Base-by-base conservation (phyloP, 192 early-diverging fungal genomes). In the Obelidium mucronatum region DNA sequence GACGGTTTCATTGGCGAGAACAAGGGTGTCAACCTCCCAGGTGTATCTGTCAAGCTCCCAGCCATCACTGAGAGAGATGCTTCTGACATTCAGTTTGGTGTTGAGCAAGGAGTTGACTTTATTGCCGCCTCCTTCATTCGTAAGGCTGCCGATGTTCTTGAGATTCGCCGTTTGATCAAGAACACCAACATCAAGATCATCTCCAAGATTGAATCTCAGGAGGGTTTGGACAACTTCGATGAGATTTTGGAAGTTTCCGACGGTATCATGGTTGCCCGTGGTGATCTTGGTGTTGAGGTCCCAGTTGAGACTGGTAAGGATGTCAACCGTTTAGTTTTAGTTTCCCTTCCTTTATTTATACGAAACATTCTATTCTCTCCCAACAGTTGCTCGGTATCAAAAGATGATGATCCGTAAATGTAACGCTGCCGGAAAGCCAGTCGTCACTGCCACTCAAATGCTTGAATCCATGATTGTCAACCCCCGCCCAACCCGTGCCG, bases 401-500 rank as follows among this genome's bases (percentile, higher is more conserved):
- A 99, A 99, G 88, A 97, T 96, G 94, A 97, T 99, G 89, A 99
- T 94, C 75, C 90, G 96, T 72, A 98, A 99, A 87, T 97, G 96
- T 84, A 99, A 99, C 77, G 80, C 95, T 54, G 95, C 92, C 40
- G 97, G 96, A 58, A 99, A 97, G 86, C 96, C 95, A 34, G 97
- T 97, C 48, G 93, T 97, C 24, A 93, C 91, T 75, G 97, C 97
- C 58, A 99, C 97, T 39, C 97, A 99, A 88, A 99, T 99, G 97
- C 85, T 99, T 56, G 97, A 84, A 33, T 71, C 73, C 55, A 89
- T 89, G 84, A 80, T 80, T 73, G 75, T 85, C 82, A 97, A 97
- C 87, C 97, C 97, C 63, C 92, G 95, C 53, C 97, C 97, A n/a
- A 99, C 97, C 37, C 93, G 97, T 80, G 97, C 97, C 73, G 97